Conservation (phyloP, 1,284 basidiomycete species). For the Meripilus lineatus region DNA sequence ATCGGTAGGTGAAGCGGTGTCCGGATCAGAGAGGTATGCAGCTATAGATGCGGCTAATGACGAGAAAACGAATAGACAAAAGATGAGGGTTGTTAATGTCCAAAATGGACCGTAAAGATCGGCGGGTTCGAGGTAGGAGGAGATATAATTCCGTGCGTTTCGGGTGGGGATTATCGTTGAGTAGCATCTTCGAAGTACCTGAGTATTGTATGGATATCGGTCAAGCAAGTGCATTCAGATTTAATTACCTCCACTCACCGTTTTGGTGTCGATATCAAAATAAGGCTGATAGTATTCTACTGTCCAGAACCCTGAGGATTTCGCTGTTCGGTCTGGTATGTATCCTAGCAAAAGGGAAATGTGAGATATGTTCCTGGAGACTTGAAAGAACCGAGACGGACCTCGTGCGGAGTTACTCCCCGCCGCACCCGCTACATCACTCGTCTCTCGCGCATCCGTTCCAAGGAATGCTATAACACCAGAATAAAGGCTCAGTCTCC, state of each 20-base stretch:
- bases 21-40: constrained; percentile 67
- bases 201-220: constrained; percentile 3
- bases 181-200: constrained; percentile 70
- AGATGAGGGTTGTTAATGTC: constrained; percentile 90
- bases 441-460: constrained; percentile 21
- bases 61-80: constrained; percentile 87
- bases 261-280: constrained; percentile 78
- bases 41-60: constrained; percentile 82
- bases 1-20: constrained; percentile 26
- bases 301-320: constrained; percentile 59
- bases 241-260: constrained; percentile 33
- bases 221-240: not conserved
- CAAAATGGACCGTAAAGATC: constrained; percentile 93
- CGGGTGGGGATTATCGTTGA: constrained; percentile 65
- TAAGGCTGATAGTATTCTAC: constrained; percentile 77
- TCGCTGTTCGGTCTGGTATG: constrained; percentile 31
- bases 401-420: constrained; percentile 20
- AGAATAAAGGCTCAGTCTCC: not conserved
- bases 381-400: constrained; percentile 6
- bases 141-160: constrained; percentile 50
- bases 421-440: constrained; percentile 8
- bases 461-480: constrained; percentile 23
- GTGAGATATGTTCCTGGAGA: too few relatives aligned
- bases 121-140: constrained; percentile 58
- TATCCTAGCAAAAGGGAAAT: constrained; percentile 32